Base-by-base conservation (phyloP, 805 yeast species). In the Yamadazyma nakazawae region DNA sequence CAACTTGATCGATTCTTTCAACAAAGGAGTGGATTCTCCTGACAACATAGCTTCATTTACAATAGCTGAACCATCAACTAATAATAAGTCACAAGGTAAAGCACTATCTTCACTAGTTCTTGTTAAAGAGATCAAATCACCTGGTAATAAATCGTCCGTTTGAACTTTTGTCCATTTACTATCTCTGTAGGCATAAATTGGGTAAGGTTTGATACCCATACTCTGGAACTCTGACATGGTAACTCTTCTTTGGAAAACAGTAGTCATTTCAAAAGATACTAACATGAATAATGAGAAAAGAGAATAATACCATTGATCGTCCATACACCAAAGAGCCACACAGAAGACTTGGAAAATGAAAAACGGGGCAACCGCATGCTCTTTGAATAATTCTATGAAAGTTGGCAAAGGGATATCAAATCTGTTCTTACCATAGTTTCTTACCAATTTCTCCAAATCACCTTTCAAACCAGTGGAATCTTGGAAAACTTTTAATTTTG, bases 31-130 rank as follows among this genome's bases (percentile, higher is more conserved):
- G 5, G 97, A 90, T 72, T 94, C 99, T 65, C 99, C 99, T 5
- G 97, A 88, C 47, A 94, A 82, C 99, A 94, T 94, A 19, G 99
- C 99, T 75, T 94, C 99, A 63, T 94, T 94, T 39, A 94, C 96
- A 61, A 94, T 94, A 54, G 96, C 94, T 16, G 96, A 78, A 43
- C 99, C 99, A 58, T 85, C 91, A 43, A 88, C 66, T 39, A 94
- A 74, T 32, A 94, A 67, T 68, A 94, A 68, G 67, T 94, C 99
- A 73, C 99, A 94, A 14, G 99, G 97, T 45, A 94, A 71, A 1
- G 98, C 96, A 52, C 85, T 79, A 46, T 89, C 98, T 42, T 92
- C 99, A 45, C 76, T 83, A 5, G 97, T 87, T 73, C 99, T 85
- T 8, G 86, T 80, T 40, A 91, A 74, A 9, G 96, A 88, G 16